Evolutionary conservation across 169 alveolate species (phyloP), one percentile per base, ranked within the genome.

Genomic region (Plasmodium adleri): DNA sequence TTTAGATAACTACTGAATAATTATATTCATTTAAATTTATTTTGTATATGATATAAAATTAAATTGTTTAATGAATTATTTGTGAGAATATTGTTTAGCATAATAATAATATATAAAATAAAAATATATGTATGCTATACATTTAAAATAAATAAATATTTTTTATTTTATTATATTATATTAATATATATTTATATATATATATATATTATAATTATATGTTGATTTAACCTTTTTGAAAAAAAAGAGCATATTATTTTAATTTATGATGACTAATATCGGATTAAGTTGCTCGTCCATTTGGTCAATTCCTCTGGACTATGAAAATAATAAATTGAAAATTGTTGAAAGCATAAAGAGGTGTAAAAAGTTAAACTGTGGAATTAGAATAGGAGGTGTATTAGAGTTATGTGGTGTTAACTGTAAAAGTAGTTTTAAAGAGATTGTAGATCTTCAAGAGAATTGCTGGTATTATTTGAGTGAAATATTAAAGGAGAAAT

Each of bases 281-380:
- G 92, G 92, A 7, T 24, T 86, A 56, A 86, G 92, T 58, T 86
- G 92, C 22, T 86, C 88, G 9, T 86, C 92, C 13, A 86, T 86
- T 28, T 71, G 58, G 5, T 72, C 92, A 13, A n/a, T 26, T 22
- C 87, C 92, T 28, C 22, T 86, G 47, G 88, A 60, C 24, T 86
- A 86, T 28, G 92, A 86, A 60, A 62, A 20, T 6, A 86, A 86
- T 66, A 86, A 58, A 50, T 17, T 28, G 58, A 86, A 86, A 64
- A 60, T 86, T 26, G 39, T 86, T 22, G 88, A 86, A 64, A 86
- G 92, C 9, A 86, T 86, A 86, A 86, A 62, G 49, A 39, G 43
- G 47, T 86, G 92, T 54, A 86, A 86, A 49, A 49, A 47, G 13
- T 28, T 86, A 72, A 86, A 86, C 6, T 86, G 92, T 74, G 15